A percentile compares a stretch with the other conserved stretches of the same genome.
These are phyloP conservation scores for Globisporangium cederbergense DNA, from an alignment of 352 stramenopile species.

Conservation along the genomic window DNA sequence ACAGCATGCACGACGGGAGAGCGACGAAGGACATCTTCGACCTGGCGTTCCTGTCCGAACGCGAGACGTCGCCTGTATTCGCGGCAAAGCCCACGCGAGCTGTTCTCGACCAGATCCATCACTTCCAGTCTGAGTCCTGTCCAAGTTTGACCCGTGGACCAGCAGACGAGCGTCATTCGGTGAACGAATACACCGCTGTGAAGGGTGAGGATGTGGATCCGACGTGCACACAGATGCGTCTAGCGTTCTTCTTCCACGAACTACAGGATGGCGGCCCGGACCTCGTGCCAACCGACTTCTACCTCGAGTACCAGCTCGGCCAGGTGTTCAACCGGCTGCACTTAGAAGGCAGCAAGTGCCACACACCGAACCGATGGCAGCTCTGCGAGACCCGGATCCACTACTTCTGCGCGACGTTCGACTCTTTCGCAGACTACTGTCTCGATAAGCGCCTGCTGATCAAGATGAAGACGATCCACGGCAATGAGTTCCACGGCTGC, in stretches of 20 bases:
- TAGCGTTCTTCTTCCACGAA: constrained; percentile 85
- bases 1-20: neutral
- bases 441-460: constrained; percentile 60
- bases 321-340: constrained; percentile 52
- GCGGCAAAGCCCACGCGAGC: neutral
- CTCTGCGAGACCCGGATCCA: constrained; percentile 71
- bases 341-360: constrained; percentile 75
- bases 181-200: constrained; percentile 19
- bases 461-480: constrained; percentile 47
- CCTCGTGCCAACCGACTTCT: constrained; percentile 60
- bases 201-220: constrained; percentile 60
- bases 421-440: constrained; percentile 70
- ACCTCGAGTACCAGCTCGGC: constrained; percentile 75
- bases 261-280: constrained; percentile 63
- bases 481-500: constrained; percentile 46
- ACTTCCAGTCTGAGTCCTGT: constrained; percentile 18
- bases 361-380: constrained; percentile 81
- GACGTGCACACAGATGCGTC: constrained; percentile 56
- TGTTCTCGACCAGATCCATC: constrained; percentile 14
- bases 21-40: constrained; percentile 20
- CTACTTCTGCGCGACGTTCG: constrained; percentile 60
- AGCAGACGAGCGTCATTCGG: constrained; percentile 13
- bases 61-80: neutral
- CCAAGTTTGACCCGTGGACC: constrained; percentile 8
- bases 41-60: constrained; percentile 2